Evolutionary conservation across 2,329 filamentous ascomycete genomes (phyloP).

Genomic region (Pseudophaeomoniella oleicola): DNA sequence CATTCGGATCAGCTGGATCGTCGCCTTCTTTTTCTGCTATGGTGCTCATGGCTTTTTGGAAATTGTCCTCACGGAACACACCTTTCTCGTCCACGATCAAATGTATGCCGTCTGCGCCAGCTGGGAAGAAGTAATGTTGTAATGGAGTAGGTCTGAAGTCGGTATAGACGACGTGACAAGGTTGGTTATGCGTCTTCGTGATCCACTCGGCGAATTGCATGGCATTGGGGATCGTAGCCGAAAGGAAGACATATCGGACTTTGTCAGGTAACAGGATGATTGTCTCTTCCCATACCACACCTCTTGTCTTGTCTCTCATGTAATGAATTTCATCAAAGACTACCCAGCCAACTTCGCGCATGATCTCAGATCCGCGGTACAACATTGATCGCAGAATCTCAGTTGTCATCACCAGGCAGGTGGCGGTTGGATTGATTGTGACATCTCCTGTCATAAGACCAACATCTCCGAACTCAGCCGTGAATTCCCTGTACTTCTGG

Average conservation of each 20-base stretch:
- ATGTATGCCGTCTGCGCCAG: conserved; percentile 82
- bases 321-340: conserved; percentile 99
- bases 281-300: conserved; percentile 98
- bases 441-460: conserved; percentile 98
- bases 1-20: conserved; percentile 64
- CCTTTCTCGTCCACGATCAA: conserved; percentile 95
- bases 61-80: conserved; percentile 90
- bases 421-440: conserved; percentile 96
- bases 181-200: conserved; percentile 66
- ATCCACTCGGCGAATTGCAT: conserved; percentile 3
- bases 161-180: conserved; percentile 97
- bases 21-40: conserved; percentile 80
- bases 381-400: conserved; percentile 98
- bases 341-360: conserved; percentile 98
- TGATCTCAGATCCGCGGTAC: conserved; percentile 95
- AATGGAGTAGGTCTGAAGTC: conserved; percentile 94
- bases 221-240: conserved; percentile 93
- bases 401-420: conserved; percentile 96
- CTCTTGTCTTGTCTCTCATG: conserved; percentile 82
- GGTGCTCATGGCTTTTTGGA: conserved; percentile 84
- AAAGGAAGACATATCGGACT: conserved; percentile 95
- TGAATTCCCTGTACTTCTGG: conserved; percentile 96
- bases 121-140: conserved; percentile 95
- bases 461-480: conserved; percentile 88
- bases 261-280: conserved; percentile 97